phyloP scores from a whole-genome alignment of 257 asterid genomes.

The Linaria vulgaris region DNA sequence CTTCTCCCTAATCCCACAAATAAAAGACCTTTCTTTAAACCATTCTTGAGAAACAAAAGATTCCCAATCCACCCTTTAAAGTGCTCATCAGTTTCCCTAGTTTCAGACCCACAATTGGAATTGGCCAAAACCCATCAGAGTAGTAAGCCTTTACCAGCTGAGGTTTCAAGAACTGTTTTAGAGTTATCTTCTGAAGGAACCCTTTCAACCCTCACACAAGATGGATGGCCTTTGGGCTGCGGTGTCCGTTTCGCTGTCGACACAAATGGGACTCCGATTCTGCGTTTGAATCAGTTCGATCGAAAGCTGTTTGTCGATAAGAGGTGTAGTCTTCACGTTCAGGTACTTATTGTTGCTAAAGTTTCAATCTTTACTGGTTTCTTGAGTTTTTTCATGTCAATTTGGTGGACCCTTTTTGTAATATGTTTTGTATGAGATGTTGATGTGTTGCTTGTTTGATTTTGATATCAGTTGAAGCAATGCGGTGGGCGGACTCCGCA shows the following conservation, averaged over 20 bases:
- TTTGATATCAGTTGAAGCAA: conserved; percentile 60
- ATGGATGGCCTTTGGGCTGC: conserved; percentile 74
- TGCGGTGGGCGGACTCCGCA: conserved; percentile 75
- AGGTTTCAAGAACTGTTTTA: conserved; percentile 75
- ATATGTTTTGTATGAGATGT: not conserved
- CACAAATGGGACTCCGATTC: conserved; percentile 63
- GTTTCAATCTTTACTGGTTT: conserved; percentile 8
- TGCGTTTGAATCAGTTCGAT: conserved; percentile 51
- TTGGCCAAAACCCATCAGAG: conserved; percentile 34
- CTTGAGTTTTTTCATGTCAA: conserved; percentile 3
- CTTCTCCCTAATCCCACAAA: conserved; percentile 24
- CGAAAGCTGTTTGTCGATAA: conserved; percentile 35
- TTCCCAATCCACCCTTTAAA: conserved; percentile 34
- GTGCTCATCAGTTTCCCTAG: conserved; percentile 66
- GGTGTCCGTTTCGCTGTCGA: conserved; percentile 87
- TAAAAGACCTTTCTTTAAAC: conserved; percentile 19
- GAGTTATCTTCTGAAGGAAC: conserved; percentile 78
- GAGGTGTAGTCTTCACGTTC: conserved; percentile 75
- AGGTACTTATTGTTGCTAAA: conserved; percentile 42
- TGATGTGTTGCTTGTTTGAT: conserved; percentile 25
- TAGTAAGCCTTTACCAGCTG: conserved; percentile 78
- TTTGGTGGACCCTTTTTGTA: not conserved
- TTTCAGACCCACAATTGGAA: conserved; percentile 49
- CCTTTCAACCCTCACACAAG: conserved; percentile 59
- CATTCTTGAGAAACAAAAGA: conserved; percentile 27